Evolutionary conservation across 2,329 filamentous ascomycete genomes (phyloP).

Genomic region (Diaporthe velutina): DNA sequence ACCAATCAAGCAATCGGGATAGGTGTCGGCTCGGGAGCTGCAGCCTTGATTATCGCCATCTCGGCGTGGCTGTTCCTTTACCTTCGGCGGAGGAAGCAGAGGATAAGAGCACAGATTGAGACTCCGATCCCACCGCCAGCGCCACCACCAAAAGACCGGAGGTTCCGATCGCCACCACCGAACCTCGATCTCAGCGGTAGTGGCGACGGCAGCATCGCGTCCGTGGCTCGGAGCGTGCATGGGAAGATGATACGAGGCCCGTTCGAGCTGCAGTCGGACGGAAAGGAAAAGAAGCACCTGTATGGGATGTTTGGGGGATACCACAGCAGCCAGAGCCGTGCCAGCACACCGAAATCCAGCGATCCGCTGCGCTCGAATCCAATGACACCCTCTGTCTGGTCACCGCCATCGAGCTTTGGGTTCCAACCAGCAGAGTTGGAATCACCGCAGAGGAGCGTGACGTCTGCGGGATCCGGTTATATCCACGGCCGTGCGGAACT

Average conservation of each 20-base stretch:
- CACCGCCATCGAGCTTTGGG: constrained; percentile 31
- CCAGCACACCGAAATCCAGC: constrained; percentile 17
- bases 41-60: constrained; percentile 40
- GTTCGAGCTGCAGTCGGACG: constrained; percentile 33
- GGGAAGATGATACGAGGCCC: constrained; percentile 33
- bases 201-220: constrained; percentile 22
- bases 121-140: constrained; percentile 22
- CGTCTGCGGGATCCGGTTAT: constrained; percentile 8
- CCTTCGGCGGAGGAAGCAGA: constrained; percentile 42
- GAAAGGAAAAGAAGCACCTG: constrained; percentile 8
- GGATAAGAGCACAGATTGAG: constrained; percentile 27
- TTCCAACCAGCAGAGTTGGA: constrained; percentile 38
- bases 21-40: constrained; percentile 44
- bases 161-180: constrained; percentile 15
- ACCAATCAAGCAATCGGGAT: constrained; percentile 45
- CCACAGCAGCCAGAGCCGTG: constrained; percentile 22
- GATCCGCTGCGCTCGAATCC: constrained; percentile 20
- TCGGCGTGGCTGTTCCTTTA: constrained; percentile 42
- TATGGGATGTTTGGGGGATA: constrained; percentile 25
- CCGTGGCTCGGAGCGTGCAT: constrained; percentile 23
- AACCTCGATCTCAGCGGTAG: background rate
- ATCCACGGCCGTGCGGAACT: constrained; percentile 18
- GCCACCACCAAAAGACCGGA: constrained; percentile 33
- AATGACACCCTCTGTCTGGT: constrained; percentile 24
- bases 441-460: constrained; percentile 29